Base-by-base conservation (phyloP, 2,329 filamentous ascomycete genomes). In the Zymoseptoria pseudotritici region DNA sequence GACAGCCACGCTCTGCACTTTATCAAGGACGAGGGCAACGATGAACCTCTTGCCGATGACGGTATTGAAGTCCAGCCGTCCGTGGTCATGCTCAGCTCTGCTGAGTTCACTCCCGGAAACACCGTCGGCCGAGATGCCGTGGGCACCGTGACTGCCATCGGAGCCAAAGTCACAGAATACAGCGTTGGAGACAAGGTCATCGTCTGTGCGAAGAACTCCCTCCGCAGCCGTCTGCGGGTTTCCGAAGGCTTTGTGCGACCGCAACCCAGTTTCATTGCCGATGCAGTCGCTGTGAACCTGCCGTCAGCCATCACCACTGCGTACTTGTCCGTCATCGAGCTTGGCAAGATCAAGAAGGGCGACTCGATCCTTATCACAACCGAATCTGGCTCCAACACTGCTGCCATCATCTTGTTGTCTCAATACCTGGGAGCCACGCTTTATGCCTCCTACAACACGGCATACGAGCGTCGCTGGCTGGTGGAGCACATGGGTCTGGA, bases 391-490 rank as follows among this genome's bases (percentile, higher is more conserved):
- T 42, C 55, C 26, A 36, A 42, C 13, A 57, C 55, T 13, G 55
- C 36, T 21, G 55, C 55, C 13, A 57, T 57, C 36, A 57, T 57
- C 46, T 52, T 24, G 20, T 21, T 57, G 22, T 42, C 55, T 19
- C 55, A 57, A 29, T 46, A 57, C 24, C 21, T 57, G 9, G 55
- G 55, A 21, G 55, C 55, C 4, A 50, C 49, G 46, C 36, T 57
- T 17, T 57, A 26, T 19, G 55, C 55, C 24, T 51, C 55, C 11
- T 57, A 50, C 55, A 26, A 46, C 17, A 57, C 55, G 8, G 42
- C 49, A 10, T 57, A 51, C 55, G 42, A 57, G 8, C 55, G 50
- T 31, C 55, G 55, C 55, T 57, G 55, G 55, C 55, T 57, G n/a
- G 49, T 57, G 4, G 55, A 57, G 46, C 55, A 57, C 13, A 50